phyloP scores from a whole-genome alignment of 768 basidiomycete species.

The Candolleomyces eurysporus region DNA sequence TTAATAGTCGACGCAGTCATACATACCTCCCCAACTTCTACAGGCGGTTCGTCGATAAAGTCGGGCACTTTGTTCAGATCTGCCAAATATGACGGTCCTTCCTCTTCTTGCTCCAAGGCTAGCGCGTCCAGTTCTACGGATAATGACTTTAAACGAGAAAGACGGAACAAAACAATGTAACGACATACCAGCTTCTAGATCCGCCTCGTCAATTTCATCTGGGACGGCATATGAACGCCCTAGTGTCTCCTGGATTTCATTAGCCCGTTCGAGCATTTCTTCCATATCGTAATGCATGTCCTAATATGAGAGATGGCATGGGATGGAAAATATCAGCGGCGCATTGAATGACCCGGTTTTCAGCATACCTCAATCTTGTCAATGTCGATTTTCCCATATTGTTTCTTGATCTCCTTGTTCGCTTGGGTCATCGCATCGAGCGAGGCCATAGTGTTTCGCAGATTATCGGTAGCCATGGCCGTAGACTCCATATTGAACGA shows the following conservation, averaged over 20 bases:
- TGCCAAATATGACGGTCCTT: slow-evolving; percentile 83
- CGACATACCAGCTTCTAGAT: slow-evolving; percentile 85
- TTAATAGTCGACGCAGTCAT: not conserved
- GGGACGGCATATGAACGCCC: slow-evolving; percentile 94
- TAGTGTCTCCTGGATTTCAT: slow-evolving; percentile 94
- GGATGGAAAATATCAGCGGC: not conserved
- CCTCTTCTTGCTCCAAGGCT: slow-evolving; percentile 88
- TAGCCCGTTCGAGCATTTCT: slow-evolving; percentile 93
- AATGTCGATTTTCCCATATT: slow-evolving; percentile 96
- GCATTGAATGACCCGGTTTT: not conserved
- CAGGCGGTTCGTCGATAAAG: slow-evolving; percentile 86
- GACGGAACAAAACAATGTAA: not conserved
- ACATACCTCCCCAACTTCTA: slow-evolving; percentile 63
- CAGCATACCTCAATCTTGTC: slow-evolving; percentile 92
- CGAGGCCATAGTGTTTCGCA: slow-evolving; percentile 98
- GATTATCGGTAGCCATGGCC: slow-evolving; percentile 92
- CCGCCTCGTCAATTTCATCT: slow-evolving; percentile 96
- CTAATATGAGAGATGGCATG: slow-evolving; percentile 35
- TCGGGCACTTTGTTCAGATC: slow-evolving; percentile 89
- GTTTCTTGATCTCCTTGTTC: slow-evolving; percentile 94
- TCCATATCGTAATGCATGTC: slow-evolving; percentile 98
- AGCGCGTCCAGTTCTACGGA: slow-evolving; percentile 87
- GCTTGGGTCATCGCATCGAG: slow-evolving; percentile 94
- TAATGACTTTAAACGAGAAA: not conserved
- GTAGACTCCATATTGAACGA: slow-evolving; percentile 99